Percentiles rank a stretch among this genome's conserved stretches.
These are phyloP conservation scores for Acrodontium crateriforme DNA, from an alignment of 2,329 filamentous ascomycete species.

Conservation along the genomic window DNA sequence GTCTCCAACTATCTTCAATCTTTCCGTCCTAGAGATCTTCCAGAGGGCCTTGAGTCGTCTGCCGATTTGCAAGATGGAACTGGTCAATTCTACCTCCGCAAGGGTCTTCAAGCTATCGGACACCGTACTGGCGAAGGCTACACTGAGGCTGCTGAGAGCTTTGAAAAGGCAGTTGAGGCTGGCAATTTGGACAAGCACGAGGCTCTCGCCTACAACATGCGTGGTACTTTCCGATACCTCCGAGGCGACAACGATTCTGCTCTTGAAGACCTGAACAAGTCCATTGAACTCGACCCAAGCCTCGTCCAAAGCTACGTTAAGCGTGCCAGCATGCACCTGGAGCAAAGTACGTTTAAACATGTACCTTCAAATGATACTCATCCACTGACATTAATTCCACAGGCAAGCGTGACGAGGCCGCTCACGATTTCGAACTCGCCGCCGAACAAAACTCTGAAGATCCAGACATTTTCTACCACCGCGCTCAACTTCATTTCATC, in stretches of 20 bases:
- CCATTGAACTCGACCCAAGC: slow-evolving; percentile 73
- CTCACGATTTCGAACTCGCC: slow-evolving; percentile 75
- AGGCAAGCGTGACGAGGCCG: slow-evolving; percentile 76
- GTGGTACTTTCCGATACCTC: slow-evolving; percentile 88
- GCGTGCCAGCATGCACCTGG: slow-evolving; percentile 92
- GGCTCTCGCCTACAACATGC: slow-evolving; percentile 89
- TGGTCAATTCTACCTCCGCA: slow-evolving; percentile 73
- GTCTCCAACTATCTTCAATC: slow-evolving; percentile 98
- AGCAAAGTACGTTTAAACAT: slow-evolving; percentile 52
- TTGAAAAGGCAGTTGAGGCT: slow-evolving; percentile 75
- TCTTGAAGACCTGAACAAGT: slow-evolving; percentile 76
- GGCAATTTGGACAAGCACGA: slow-evolving; percentile 70
- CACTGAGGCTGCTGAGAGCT: slow-evolving; percentile 71
- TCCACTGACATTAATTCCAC: slow-evolving; percentile 19
- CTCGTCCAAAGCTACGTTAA: slow-evolving; percentile 98
- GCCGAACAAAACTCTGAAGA: slow-evolving; percentile 74
- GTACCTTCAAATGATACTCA: neutral
- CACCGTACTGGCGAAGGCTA: slow-evolving; percentile 86
- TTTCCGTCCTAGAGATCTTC: slow-evolving; percentile 73
- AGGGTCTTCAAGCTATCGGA: slow-evolving; percentile 66
- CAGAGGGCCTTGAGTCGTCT: slow-evolving; percentile 67
- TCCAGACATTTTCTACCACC: slow-evolving; percentile 98
- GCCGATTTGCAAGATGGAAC: slow-evolving; percentile 64
- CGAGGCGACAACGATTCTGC: slow-evolving; percentile 76
- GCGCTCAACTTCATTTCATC: slow-evolving; percentile 96